phyloP scores from a whole-genome alignment of 768 basidiomycete genomes.

The Pleurotus eryngii region DNA sequence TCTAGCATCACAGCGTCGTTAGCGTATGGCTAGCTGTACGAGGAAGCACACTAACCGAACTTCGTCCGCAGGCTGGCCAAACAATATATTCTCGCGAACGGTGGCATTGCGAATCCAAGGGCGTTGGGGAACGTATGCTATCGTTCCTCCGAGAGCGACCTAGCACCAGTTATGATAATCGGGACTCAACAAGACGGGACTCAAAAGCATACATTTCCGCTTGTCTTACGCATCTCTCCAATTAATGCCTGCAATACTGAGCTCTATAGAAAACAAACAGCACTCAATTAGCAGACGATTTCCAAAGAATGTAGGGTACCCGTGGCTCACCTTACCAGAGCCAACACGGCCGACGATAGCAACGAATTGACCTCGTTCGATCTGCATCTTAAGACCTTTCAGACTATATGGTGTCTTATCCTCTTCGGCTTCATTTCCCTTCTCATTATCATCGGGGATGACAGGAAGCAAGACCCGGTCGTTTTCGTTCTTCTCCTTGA shows the following conservation, averaged over 20 bases:
- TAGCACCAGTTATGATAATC: conserved; percentile 10
- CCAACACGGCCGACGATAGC: conserved; percentile 53
- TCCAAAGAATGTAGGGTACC: background rate
- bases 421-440: conserved; percentile 10
- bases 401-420: conserved; percentile 29
- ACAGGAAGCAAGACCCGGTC: conserved; percentile 6
- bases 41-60: conserved; percentile 30
- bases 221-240: conserved; percentile 44
- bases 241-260: conserved; percentile 31
- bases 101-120: conserved; percentile 70
- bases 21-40: background rate
- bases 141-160: conserved; percentile 49
- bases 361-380: conserved; percentile 41
- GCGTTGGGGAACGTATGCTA: conserved; percentile 57
- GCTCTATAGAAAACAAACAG: conserved; percentile 20
- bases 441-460: conserved; percentile 3
- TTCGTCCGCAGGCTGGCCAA: conserved; percentile 64
- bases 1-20: conserved; percentile 22
- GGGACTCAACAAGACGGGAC: too few species aligned
- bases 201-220: conserved; percentile 30
- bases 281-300: background rate
- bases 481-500: conserved; percentile 8
- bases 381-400: conserved; percentile 23
- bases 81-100: conserved; percentile 69
- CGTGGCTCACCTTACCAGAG: conserved; percentile 38